Conservation (phyloP, 352 stramenopile genomes). For the Elongisporangium prolatum region DNA sequence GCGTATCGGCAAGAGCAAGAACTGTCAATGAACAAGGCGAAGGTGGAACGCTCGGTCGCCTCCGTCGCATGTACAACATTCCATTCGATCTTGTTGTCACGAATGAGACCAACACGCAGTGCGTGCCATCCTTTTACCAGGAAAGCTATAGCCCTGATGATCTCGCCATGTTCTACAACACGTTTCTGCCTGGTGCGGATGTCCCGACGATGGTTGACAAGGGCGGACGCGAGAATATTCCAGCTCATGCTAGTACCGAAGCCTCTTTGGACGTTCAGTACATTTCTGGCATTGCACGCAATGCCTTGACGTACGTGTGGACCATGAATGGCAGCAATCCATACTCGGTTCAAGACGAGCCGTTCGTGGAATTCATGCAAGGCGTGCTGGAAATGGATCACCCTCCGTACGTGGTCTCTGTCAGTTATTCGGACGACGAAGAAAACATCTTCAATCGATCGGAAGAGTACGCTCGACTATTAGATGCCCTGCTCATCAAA, state of each 20-base stretch:
- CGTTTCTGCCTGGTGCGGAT: conserved; percentile 40
- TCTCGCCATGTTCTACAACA: conserved; percentile 47
- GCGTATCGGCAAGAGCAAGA: conserved; percentile 3
- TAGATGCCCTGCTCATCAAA: conserved; percentile 89
- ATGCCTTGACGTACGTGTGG: conserved; percentile 77
- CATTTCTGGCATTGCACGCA: conserved; percentile 77
- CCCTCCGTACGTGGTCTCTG: conserved; percentile 82
- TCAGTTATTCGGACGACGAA: conserved; percentile 90
- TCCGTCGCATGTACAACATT: conserved; percentile 65
- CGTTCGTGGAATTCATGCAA: conserved; percentile 80
- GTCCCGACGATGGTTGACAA: conserved; percentile 53
- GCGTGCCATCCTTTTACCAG: conserved; percentile 72
- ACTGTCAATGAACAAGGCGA: not conserved
- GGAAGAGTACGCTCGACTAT: conserved; percentile 59
- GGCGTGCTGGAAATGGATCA: conserved; percentile 58
- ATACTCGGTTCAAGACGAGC: conserved; percentile 80
- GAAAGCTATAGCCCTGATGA: conserved; percentile 59
- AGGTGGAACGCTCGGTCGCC: conserved; percentile 27
- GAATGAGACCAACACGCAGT: conserved; percentile 58
- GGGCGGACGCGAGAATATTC: conserved; percentile 39
- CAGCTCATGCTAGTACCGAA: conserved; percentile 46
- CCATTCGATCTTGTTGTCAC: conserved; percentile 60
- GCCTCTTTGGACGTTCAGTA: conserved; percentile 90
- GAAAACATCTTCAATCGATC: conserved; percentile 82
- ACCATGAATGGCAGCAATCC: conserved; percentile 81